Conservation (phyloP, 2,329 filamentous ascomycete species). For the Claviceps quebecensis region DNA sequence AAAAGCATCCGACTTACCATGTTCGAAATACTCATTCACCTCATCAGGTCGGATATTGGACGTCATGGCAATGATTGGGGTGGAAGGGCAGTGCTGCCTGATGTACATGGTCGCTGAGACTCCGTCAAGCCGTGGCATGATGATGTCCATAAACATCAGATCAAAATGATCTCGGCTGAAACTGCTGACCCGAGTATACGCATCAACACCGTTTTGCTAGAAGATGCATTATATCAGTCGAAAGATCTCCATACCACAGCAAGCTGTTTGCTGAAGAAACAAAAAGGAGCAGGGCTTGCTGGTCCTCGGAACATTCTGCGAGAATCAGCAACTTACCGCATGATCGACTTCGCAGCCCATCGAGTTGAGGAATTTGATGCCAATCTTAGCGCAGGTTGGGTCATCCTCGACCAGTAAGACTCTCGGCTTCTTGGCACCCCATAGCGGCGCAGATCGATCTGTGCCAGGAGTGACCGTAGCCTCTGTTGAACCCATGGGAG, state of each 20-base stretch:
- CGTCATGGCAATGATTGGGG: slow-evolving; percentile 95
- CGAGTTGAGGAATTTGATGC: slow-evolving; percentile 50
- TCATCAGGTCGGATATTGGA: slow-evolving; percentile 96
- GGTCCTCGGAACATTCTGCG: not conserved
- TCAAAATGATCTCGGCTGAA: slow-evolving; percentile 38
- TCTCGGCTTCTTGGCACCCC: slow-evolving; percentile 53
- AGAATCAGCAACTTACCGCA: slow-evolving; percentile 35
- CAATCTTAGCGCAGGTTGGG: slow-evolving; percentile 52
- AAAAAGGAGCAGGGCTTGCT: not conserved
- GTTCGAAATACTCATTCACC: slow-evolving; percentile 92
- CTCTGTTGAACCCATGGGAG: slow-evolving; percentile 8
- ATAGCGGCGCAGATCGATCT: slow-evolving; percentile 30
- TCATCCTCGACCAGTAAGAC: slow-evolving; percentile 86
- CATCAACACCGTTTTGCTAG: slow-evolving; percentile 65
- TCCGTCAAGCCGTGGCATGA: slow-evolving; percentile 93
- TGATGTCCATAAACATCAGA: slow-evolving; percentile 80
- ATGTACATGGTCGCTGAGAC: slow-evolving; percentile 92
- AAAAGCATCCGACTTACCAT: slow-evolving; percentile 49
- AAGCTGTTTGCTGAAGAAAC: not conserved
- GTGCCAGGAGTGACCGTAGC: slow-evolving; percentile 12
- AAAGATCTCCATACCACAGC: too few species aligned
- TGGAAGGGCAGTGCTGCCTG: slow-evolving; percentile 65
- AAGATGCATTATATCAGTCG: not conserved
- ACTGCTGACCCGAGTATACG: slow-evolving; percentile 65
- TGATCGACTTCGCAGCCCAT: slow-evolving; percentile 55